Percentiles rank a stretch among this genome's conserved stretches.
phyloP scores from a whole-genome alignment of 768 basidiomycete species.

The Calocera viscosa region DNA sequence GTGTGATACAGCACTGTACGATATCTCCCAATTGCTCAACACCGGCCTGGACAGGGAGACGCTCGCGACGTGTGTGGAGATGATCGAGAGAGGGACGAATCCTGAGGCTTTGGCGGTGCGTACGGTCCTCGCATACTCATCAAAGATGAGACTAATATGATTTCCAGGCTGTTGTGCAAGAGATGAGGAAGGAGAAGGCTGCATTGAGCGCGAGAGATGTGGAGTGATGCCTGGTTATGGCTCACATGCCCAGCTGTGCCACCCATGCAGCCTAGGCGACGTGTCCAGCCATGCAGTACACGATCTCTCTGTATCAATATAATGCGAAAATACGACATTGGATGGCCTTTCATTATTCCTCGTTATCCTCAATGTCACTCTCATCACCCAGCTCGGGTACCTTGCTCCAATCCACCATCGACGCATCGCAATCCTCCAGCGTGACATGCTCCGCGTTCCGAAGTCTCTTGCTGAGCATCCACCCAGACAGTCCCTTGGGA shows the following conservation, averaged over 20 bases:
- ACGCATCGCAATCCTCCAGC: background rate
- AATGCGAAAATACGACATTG: too few species aligned
- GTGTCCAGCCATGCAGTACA: constrained; percentile 14
- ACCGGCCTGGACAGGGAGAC: constrained; percentile 83
- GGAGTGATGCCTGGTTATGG: background rate
- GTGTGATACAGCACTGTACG: constrained; percentile 50
- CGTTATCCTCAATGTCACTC: background rate
- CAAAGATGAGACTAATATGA: constrained; percentile 7
- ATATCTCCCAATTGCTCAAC: constrained; percentile 78
- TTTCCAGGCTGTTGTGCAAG: constrained; percentile 66
- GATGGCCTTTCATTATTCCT: background rate
- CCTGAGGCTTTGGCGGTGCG: constrained; percentile 82
- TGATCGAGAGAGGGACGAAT: constrained; percentile 89
- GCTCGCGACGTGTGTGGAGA: constrained; percentile 77
- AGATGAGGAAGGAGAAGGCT: constrained; percentile 60
- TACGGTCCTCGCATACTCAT: constrained; percentile 14
- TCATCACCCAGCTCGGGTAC: background rate
- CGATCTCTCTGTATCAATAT: constrained; percentile 13
- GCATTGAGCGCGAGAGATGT: constrained; percentile 23
- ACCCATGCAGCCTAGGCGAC: too few species aligned
- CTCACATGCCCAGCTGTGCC: too few species aligned
- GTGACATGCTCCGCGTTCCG: background rate
- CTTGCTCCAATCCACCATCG: background rate
- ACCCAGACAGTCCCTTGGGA: background rate
- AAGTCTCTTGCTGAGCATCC: background rate